Conservation (phyloP, 75 land plant species). For the Gnetum montanum region DNA sequence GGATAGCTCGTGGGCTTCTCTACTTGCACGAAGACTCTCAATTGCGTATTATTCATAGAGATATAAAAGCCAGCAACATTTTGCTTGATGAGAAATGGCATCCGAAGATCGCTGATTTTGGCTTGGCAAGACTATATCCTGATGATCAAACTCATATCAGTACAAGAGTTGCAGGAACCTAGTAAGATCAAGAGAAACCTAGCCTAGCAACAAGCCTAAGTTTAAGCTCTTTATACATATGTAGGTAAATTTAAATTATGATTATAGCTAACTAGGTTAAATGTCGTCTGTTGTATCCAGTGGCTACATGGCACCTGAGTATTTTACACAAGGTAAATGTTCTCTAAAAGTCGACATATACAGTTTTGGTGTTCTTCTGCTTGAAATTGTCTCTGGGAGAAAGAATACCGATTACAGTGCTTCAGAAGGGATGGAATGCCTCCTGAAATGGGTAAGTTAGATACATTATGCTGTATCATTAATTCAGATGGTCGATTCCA, state of each 20-base stretch:
- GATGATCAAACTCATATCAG: constrained; percentile 14
- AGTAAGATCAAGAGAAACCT: constrained; percentile 8
- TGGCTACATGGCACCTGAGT: constrained; percentile 25
- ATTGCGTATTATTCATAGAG: constrained; percentile 38
- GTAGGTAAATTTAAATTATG: background rate
- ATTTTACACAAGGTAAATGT: constrained; percentile 5
- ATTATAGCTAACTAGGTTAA: background rate
- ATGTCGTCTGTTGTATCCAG: background rate
- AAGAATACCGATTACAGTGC: constrained; percentile 1
- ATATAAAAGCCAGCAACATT: constrained; percentile 45
- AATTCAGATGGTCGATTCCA: background rate
- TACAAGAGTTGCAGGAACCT: constrained; percentile 27
- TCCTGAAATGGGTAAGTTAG: background rate
- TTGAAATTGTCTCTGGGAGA: constrained; percentile 10
- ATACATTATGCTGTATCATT: background rate
- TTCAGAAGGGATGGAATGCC: background rate
- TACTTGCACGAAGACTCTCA: constrained; percentile 40
- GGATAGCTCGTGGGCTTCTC: constrained; percentile 38
- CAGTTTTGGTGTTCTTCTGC: constrained; percentile 24
- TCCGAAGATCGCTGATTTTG: constrained; percentile 41
- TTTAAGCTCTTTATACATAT: too few species aligned
- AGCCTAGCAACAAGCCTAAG: background rate
- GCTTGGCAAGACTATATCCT: constrained; percentile 28
- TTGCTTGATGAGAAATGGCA: constrained; percentile 28
- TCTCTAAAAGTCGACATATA: constrained; percentile 21